Evolutionary conservation across 345 rosid species (phyloP).

Genomic region (Litchi chinensis): DNA sequence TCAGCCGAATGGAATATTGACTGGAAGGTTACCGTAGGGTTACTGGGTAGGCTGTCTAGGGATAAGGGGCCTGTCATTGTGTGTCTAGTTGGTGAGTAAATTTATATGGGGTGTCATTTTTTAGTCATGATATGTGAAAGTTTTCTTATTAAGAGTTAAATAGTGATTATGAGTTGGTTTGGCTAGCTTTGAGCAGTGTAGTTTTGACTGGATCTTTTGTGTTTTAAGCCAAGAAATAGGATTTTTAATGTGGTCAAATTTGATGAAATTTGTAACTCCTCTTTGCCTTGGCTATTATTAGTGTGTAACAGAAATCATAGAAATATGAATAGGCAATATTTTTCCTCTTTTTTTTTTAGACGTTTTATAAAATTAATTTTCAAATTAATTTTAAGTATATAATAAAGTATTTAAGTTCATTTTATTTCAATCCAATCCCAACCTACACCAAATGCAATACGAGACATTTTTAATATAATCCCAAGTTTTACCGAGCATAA

Average conservation of each 20-base stretch:
- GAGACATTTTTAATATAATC: too few relatives aligned
- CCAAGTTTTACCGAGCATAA: too few relatives aligned
- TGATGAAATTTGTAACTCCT: neutral
- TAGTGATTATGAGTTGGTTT: constrained; percentile 4
- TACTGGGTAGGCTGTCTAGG: too few relatives aligned
- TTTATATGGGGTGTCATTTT: neutral
- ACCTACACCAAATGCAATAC: too few relatives aligned
- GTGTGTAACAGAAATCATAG: neutral
- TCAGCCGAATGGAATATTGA: too few relatives aligned
- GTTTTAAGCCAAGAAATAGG: neutral
- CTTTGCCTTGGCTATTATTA: neutral
- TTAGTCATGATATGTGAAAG: neutral
- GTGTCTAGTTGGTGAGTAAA: neutral
- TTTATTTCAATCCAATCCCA: too few relatives aligned
- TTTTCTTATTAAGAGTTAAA: neutral
- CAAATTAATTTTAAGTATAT: too few relatives aligned
- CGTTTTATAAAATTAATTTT: too few relatives aligned
- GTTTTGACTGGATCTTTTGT: neutral
- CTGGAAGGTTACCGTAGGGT: too few relatives aligned
- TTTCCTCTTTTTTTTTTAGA: neutral
- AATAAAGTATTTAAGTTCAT: too few relatives aligned
- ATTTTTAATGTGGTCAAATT: neutral
- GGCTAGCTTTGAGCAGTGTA: neutral
- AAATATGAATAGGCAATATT: neutral
- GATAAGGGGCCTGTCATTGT: too few relatives aligned